Evolutionary conservation across 2,329 filamentous ascomycete genomes (phyloP).

Genomic region (Byssochlamys sp.): DNA sequence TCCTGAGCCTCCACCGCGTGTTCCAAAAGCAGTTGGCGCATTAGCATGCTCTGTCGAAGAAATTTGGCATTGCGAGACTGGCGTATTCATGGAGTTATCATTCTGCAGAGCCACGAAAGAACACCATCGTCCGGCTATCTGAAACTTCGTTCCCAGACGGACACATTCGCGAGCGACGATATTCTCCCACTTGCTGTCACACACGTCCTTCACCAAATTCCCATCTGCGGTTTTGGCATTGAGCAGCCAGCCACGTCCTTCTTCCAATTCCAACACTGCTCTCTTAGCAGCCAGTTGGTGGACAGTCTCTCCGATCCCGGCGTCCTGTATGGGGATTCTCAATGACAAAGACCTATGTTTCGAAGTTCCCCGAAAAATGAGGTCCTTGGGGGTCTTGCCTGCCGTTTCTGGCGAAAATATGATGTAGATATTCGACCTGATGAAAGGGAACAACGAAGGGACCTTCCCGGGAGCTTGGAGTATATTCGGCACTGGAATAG

Average conservation of each 20-base stretch:
- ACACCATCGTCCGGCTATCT: slow-evolving; percentile 60
- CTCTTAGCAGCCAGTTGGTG: slow-evolving; percentile 64
- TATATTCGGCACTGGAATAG: slow-evolving; percentile 44
- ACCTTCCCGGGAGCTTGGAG: slow-evolving; percentile 57
- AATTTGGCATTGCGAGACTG: not conserved
- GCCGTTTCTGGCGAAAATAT: slow-evolving; percentile 48
- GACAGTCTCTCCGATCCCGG: slow-evolving; percentile 45
- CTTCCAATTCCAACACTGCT: slow-evolving; percentile 59
- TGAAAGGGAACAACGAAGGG: slow-evolving; percentile 58
- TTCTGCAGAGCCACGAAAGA: slow-evolving; percentile 61
- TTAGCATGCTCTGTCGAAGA: not conserved
- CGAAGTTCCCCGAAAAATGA: slow-evolving; percentile 51
- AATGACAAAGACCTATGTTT: slow-evolving; percentile 51
- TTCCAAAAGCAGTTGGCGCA: not conserved
- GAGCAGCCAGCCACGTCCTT: slow-evolving; percentile 57
- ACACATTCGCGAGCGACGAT: slow-evolving; percentile 59
- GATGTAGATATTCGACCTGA: slow-evolving; percentile 55
- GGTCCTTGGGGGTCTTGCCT: slow-evolving; percentile 42
- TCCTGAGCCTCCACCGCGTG: not conserved
- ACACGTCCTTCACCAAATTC: slow-evolving; percentile 38
- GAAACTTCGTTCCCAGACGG: slow-evolving; percentile 54
- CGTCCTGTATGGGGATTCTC: slow-evolving; percentile 51
- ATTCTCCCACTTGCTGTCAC: slow-evolving; percentile 45
- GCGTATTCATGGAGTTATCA: slow-evolving; percentile 11
- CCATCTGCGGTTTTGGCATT: slow-evolving; percentile 41